Evolutionary conservation across 2,329 filamentous ascomycete species (phyloP).

Genomic region (Mycogone perniciosa): DNA sequence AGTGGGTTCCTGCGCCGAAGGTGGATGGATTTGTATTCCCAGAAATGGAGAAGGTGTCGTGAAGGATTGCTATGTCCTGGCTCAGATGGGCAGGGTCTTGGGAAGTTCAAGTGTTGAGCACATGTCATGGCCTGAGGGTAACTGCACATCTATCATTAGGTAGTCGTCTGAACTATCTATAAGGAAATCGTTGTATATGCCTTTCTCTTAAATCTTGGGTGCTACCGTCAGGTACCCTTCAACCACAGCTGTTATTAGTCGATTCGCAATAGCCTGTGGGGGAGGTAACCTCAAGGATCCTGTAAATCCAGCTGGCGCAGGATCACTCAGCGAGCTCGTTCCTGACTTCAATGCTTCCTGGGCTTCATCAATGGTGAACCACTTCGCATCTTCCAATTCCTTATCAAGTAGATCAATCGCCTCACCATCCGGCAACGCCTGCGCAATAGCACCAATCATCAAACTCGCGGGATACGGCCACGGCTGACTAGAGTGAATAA

Average conservation of each 20-base stretch:
- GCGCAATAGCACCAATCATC: conserved; percentile 84
- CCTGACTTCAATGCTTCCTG: conserved; percentile 64
- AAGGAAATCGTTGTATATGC: not conserved
- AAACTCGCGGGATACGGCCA: conserved; percentile 82
- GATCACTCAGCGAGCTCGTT: conserved; percentile 58
- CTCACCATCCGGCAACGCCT: conserved; percentile 74
- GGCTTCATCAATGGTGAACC: conserved; percentile 80
- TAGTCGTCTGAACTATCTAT: not conserved
- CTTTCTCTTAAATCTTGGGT: conserved; percentile 42
- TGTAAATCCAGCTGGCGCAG: conserved; percentile 59
- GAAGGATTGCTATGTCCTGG: not conserved
- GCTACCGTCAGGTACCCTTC: conserved; percentile 60
- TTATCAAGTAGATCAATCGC: conserved; percentile 80
- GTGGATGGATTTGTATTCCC: conserved; percentile 39
- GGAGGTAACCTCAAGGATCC: conserved; percentile 77
- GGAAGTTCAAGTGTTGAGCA: not conserved
- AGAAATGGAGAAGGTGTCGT: conserved; percentile 19
- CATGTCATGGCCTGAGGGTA: not conserved
- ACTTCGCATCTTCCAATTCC: conserved; percentile 83
- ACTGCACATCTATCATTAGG: conserved; percentile 1
- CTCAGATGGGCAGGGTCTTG: not conserved
- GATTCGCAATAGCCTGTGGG: conserved; percentile 84
- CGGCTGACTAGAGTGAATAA: conserved; percentile 77
- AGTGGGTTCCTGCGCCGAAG: conserved; percentile 31
- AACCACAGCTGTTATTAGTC: conserved; percentile 73